phyloP scores from a whole-genome alignment of 1,139 yeast genomes.

The Wickerhamomyces sp. region DNA sequence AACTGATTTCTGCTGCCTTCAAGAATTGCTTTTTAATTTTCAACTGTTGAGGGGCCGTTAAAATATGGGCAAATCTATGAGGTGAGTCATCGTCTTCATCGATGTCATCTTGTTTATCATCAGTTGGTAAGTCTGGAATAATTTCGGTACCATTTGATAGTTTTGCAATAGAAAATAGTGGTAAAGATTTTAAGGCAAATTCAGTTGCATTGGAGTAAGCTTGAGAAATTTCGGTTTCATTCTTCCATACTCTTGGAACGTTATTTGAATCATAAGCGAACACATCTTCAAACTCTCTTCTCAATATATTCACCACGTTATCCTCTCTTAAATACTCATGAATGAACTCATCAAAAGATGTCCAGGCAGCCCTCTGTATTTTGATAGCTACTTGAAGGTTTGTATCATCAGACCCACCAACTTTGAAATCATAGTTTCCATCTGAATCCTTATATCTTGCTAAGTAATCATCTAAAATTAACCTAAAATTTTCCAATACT shows the following conservation, averaged over 20 bases:
- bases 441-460: conserved; percentile 24
- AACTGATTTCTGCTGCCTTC: conserved; percentile 75
- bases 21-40: conserved; percentile 59
- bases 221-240: conserved; percentile 65
- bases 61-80: conserved; percentile 51
- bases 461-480: conserved; percentile 32
- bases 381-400: conserved; percentile 39
- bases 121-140: conserved; percentile 43
- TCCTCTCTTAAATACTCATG: conserved; percentile 61
- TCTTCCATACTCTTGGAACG: conserved; percentile 78
- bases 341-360: conserved; percentile 50
- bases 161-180: conserved; percentile 55
- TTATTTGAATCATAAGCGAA: conserved; percentile 84
- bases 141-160: conserved; percentile 50
- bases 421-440: conserved; percentile 49
- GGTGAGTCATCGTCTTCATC: conserved; percentile 43
- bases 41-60: conserved; percentile 54
- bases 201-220: conserved; percentile 58
- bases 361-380: conserved; percentile 62
- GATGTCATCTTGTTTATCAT: conserved; percentile 33
- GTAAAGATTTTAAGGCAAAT: conserved; percentile 52
- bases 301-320: conserved; percentile 49
- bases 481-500: conserved; percentile 44
- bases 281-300: conserved; percentile 71
- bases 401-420: conserved; percentile 48